phyloP scores from a whole-genome alignment of 225 moss, liverwort and hornwort species.

The Asterella californica region DNA sequence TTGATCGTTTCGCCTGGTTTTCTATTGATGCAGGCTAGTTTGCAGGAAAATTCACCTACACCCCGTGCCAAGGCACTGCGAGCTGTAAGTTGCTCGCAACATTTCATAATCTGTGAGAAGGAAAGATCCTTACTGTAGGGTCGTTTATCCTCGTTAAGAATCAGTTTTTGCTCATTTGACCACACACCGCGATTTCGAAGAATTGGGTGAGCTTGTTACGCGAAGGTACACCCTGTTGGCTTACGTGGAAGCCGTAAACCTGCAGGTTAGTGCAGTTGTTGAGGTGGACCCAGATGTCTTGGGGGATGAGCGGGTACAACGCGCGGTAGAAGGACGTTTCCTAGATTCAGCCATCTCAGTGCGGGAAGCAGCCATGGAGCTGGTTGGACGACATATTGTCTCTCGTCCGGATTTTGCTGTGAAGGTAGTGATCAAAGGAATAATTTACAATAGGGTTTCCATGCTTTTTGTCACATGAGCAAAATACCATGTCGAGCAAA shows the following conservation, averaged over 20 bases:
- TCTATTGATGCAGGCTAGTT: constrained; percentile 50
- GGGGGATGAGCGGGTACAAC: constrained; percentile 87
- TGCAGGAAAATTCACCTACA: constrained; percentile 90
- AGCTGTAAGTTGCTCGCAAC: constrained; percentile 49
- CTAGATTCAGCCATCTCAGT: constrained; percentile 98
- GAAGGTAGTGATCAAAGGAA: constrained; percentile 44
- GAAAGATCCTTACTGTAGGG: neutral
- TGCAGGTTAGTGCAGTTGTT: constrained; percentile 80
- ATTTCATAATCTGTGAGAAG: neutral
- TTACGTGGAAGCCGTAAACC: neutral
- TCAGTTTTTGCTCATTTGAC: neutral
- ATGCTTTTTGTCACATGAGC: neutral
- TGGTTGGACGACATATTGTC: constrained; percentile 93
- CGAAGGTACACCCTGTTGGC: neutral
- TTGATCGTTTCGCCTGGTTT: neutral
- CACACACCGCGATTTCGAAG: neutral
- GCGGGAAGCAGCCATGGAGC: constrained; percentile 96
- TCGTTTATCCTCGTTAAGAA: neutral
- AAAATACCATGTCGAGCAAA: neutral
- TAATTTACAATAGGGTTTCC: neutral
- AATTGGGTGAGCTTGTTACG: neutral
- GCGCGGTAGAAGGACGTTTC: constrained; percentile 93
- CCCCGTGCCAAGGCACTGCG: constrained; percentile 94
- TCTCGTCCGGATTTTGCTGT: constrained; percentile 88
- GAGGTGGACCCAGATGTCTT: constrained; percentile 87